phyloP scores from a whole-genome alignment of 768 basidiomycete species.

The Scleroderma citrinum region DNA sequence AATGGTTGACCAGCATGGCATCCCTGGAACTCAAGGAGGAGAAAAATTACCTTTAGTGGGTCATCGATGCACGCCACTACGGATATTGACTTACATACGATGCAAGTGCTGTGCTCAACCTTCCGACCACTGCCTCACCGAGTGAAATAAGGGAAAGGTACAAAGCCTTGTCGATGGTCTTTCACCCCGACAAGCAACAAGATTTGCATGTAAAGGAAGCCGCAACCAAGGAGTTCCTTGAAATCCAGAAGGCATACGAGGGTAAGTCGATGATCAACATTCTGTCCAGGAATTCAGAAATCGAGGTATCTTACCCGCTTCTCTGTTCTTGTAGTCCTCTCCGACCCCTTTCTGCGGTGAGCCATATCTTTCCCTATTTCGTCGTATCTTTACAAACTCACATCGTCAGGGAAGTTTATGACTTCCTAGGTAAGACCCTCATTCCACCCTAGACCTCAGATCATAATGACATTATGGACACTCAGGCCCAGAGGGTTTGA shows the following conservation, averaged over 20 bases:
- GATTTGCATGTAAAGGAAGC: constrained; percentile 48
- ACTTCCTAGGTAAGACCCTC: constrained; percentile 50
- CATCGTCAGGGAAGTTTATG: constrained; percentile 60
- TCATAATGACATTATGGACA: constrained; percentile 10
- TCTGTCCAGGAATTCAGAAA: not conserved
- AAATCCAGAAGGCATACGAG: constrained; percentile 82
- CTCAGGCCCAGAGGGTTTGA: constrained; percentile 34
- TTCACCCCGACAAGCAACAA: constrained; percentile 82
- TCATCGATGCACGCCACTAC: constrained; percentile 2
- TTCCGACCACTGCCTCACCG: constrained; percentile 56
- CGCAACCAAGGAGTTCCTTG: constrained; percentile 63
- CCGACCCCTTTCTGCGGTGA: constrained; percentile 66
- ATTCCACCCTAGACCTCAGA: constrained; percentile 5
- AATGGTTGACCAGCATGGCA: constrained; percentile 7
- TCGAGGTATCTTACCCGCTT: not conserved
- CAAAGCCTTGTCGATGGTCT: constrained; percentile 63
- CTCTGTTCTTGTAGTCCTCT: constrained; percentile 44
- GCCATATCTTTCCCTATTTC: constrained; percentile 11
- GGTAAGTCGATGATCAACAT: constrained; percentile 33
- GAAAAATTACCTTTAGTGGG: constrained; percentile 26
- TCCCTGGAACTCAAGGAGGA: constrained; percentile 4
- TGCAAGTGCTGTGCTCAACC: constrained; percentile 61
- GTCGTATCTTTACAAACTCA: constrained; percentile 8
- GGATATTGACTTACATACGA: not conserved
- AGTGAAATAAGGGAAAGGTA: constrained; percentile 73